A percentile compares a stretch with the other conserved stretches of the same genome.
Evolutionary conservation across 1,284 basidiomycete genomes (phyloP).

Genomic region (Cutaneotrichosporon daszewskae): DNA sequence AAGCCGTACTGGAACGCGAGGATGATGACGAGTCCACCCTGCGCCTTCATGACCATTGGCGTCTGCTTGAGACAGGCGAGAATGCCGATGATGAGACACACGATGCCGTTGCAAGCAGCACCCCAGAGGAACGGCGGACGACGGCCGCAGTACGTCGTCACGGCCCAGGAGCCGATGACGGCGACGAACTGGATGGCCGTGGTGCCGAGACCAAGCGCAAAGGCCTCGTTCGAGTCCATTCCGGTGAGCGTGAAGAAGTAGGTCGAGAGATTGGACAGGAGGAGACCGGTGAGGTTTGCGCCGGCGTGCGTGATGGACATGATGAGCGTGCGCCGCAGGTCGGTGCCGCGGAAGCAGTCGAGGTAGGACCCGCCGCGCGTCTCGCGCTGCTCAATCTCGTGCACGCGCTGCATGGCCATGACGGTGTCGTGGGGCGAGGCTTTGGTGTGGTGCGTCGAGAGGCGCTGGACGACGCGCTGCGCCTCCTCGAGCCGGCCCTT

Average conservation of each 20-base stretch:
- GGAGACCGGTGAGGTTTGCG: constrained; percentile 40
- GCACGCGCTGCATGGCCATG: constrained; percentile 32
- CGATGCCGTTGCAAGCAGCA: constrained; percentile 10
- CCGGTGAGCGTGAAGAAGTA: constrained; percentile 27
- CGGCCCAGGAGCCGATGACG: constrained; percentile 43
- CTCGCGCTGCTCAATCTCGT: constrained; percentile 26
- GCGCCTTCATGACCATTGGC: constrained; percentile 10
- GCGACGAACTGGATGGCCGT: constrained; percentile 37
- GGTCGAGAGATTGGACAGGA: constrained; percentile 31
- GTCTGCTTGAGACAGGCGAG: background rate
- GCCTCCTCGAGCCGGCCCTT: constrained; percentile 22
- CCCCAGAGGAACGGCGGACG: constrained; percentile 38
- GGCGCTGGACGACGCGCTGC: constrained; percentile 15
- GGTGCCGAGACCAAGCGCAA: constrained; percentile 34
- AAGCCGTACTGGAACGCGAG: constrained; percentile 25
- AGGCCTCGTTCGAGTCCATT: constrained; percentile 29
- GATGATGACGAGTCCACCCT: constrained; percentile 27
- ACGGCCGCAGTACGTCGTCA: constrained; percentile 36
- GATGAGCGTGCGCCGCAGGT: constrained; percentile 24
- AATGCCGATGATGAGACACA: constrained; percentile 1
- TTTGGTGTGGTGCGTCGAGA: constrained; percentile 17
- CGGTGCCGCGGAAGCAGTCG: constrained; percentile 31
- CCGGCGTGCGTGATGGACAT: constrained; percentile 2
- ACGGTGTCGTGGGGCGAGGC: constrained; percentile 26
- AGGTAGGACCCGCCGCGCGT: constrained; percentile 19